Evolutionary conservation across 2,329 filamentous ascomycete species (phyloP).

Genomic region (Botryotinia calthae): DNA sequence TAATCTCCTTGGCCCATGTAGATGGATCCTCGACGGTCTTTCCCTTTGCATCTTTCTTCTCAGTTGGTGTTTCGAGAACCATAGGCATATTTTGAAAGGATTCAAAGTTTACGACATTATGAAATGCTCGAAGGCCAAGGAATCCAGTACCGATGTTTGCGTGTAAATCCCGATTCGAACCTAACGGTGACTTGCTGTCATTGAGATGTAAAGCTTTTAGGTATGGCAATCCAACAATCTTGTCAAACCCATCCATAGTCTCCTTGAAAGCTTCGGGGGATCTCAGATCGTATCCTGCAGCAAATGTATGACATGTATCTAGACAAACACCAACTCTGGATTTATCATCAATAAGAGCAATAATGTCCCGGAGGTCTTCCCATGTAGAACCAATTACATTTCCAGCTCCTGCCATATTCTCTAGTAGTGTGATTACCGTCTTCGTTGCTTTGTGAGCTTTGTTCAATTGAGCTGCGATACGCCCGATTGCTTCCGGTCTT

Average conservation of each 20-base stretch:
- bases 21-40: slow-evolving; percentile 72
- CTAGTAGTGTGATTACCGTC: slow-evolving; percentile 77
- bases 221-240: slow-evolving; percentile 73
- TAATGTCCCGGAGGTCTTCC: slow-evolving; percentile 82
- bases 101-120: slow-evolving; percentile 81
- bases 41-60: slow-evolving; percentile 62
- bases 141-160: slow-evolving; percentile 97
- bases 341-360: slow-evolving; percentile 76
- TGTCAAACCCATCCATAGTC: slow-evolving; percentile 75
- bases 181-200: slow-evolving; percentile 88
- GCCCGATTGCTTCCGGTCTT: slow-evolving; percentile 66
- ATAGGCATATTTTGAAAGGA: slow-evolving; percentile 78
- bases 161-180: slow-evolving; percentile 81
- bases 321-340: slow-evolving; percentile 86
- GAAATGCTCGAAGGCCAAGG: slow-evolving; percentile 84
- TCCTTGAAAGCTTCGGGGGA: slow-evolving; percentile 68
- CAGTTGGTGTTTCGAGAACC: slow-evolving; percentile 94
- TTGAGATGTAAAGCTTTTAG: slow-evolving; percentile 88
- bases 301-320: slow-evolving; percentile 95
- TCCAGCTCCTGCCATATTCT: slow-evolving; percentile 92
- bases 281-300: slow-evolving; percentile 86
- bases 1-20: slow-evolving; percentile 92
- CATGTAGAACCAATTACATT: slow-evolving; percentile 85
- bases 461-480: slow-evolving; percentile 82
- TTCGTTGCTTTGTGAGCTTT: slow-evolving; percentile 73